Base-by-base conservation (phyloP, 169 alveolate genomes). In the Miamiensis avidus region DNA sequence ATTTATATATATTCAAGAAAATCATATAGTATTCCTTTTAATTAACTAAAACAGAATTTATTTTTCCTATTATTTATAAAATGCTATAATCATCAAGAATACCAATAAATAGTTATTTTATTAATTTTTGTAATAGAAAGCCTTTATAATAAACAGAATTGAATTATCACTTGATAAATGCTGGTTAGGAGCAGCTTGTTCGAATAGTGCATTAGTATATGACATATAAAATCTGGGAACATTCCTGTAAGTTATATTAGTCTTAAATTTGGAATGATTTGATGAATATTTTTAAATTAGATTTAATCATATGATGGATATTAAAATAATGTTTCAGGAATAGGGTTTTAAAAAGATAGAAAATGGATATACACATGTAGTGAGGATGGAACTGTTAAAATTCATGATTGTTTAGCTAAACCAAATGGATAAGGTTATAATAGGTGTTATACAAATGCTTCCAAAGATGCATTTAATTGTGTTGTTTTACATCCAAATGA, bases 401-500 rank as follows among this genome's bases (percentile, higher is more conserved):
- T 95, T 0, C 94, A 95, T 90, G 98, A 95, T 81, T 88, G 91
- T 75, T 77, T 90, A 74, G 88, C 93, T 27, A 32, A 81, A 65
- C 93, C 96, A 27, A 83, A 83, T 69, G 78, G 82, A 82, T 78
- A 95, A 75, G 75, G 77, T 26, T 88, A 84, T 74, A 88, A 91
- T 28, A 88, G 87, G 20, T 11, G 4, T 4, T 49, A 11, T 49
- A 11, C 4, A 49, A 49, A 49, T 49, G 20, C 26, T 49, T 11
- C 69, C 33, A 89, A 89, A 34, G 90, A 88, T 4, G 77, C 88
- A 0, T 85, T 94, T 25, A 95, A 95, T 79, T 29, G 88, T 30
- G 96, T 91, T 25, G 93, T 84, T 0, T 86, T 95, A 31, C 95
- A 94, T 75, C 96, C 97, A 25, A 90, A 94, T 83, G 91, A 95